Evolutionary conservation across 2,329 filamentous ascomycete species (phyloP).

Genomic region (Claviceps cyperi): DNA sequence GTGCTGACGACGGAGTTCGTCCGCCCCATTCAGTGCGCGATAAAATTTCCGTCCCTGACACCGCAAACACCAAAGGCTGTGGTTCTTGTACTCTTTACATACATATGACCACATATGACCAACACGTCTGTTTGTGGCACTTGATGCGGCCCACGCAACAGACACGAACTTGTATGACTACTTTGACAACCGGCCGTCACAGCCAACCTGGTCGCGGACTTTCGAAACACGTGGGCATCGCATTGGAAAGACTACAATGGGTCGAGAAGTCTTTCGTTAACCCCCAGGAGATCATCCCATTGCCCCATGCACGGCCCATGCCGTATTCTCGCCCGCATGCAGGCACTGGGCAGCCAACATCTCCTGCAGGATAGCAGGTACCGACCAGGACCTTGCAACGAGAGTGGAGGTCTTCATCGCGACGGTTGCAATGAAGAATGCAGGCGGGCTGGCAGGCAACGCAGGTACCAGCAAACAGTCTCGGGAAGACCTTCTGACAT

Average conservation of each 20-base stretch:
- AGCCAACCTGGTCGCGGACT: neutral
- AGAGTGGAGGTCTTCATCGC: neutral
- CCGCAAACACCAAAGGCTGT: too few relatives aligned
- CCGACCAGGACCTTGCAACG: neutral
- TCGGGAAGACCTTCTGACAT: neutral
- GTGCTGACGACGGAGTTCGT: too few relatives aligned
- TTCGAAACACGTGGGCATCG: neutral
- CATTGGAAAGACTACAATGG: too few relatives aligned
- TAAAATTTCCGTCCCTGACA: too few relatives aligned
- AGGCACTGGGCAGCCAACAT: neutral
- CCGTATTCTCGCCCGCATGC: neutral
- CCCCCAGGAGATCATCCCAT: neutral
- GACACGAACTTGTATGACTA: too few relatives aligned
- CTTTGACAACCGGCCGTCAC: too few relatives aligned
- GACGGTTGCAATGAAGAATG: neutral
- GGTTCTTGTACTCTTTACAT: too few relatives aligned
- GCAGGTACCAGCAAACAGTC: slow-evolving; percentile 3
- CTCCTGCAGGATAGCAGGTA: neutral
- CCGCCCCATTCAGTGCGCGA: too few relatives aligned
- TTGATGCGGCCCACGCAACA: too few relatives aligned
- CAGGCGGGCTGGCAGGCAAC: neutral
- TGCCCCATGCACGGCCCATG: neutral
- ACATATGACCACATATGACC: too few relatives aligned
- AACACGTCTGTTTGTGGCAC: too few relatives aligned
- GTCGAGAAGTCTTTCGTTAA: neutral